Evolutionary conservation across 2,329 filamentous ascomycete genomes (phyloP).

Genomic region (Pestalotiopsis sp.): DNA sequence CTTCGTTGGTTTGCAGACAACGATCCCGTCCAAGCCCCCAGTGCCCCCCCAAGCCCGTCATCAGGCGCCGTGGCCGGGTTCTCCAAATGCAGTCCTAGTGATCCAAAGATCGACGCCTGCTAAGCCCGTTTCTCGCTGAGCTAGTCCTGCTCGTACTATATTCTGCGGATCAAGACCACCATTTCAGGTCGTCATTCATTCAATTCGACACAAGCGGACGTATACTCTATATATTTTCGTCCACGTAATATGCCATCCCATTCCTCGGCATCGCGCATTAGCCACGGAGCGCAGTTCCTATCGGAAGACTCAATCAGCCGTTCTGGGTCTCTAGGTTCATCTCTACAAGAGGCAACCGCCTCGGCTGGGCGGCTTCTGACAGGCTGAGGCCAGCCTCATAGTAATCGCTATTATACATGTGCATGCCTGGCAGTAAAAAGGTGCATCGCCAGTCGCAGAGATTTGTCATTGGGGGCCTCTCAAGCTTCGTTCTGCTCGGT

Average conservation of each 20-base stretch:
- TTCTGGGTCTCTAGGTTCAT: background rate
- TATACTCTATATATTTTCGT: background rate
- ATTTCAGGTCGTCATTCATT: background rate
- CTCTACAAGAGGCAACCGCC: slow-evolving; percentile 2
- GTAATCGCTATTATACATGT: background rate
- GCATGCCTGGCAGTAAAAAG: background rate
- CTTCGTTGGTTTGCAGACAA: background rate
- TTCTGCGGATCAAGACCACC: background rate
- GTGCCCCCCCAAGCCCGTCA: background rate
- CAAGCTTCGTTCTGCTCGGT: too few relatives aligned
- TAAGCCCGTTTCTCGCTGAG: background rate
- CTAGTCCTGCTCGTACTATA: background rate
- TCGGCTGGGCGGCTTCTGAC: background rate
- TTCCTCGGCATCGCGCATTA: background rate
- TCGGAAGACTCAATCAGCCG: background rate
- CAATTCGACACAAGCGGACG: background rate
- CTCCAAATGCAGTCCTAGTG: background rate
- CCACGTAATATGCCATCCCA: background rate
- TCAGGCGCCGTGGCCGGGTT: background rate
- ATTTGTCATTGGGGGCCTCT: background rate
- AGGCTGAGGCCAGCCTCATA: background rate
- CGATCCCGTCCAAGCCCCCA: background rate
- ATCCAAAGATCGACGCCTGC: background rate
- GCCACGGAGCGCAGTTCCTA: background rate
- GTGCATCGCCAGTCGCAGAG: background rate